Evolutionary conservation across 139 green algal species (phyloP), one percentile per base, ranked within the genome.

Genomic region (Eudorina sp.): DNA sequence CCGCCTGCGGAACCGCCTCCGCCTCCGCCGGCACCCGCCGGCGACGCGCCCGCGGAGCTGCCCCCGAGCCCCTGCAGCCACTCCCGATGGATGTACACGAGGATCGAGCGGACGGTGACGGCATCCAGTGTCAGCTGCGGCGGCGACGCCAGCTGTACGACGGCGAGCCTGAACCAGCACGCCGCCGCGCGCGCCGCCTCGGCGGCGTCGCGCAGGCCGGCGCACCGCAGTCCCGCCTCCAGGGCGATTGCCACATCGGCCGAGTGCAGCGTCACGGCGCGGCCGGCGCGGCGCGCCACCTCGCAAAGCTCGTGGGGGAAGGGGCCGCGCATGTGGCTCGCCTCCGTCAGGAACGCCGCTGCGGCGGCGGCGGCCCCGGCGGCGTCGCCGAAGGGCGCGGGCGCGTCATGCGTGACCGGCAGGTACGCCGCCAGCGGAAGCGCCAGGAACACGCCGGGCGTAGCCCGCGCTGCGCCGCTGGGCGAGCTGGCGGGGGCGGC

Each of bases 171-270:
- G 41, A 86, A 87, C 45, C 77, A 76, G 45, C 62, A 81, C 16
- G 46, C 74, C 25, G 76, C 85, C 19, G 73, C 76, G 5, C 83
- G 82, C 3, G 83, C 83, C 16, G 83, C 90, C 69, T 93, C 90
- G 25, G 45, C 7, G 3, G 76, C 53, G 55, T 93, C 90, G 0
- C 87, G 66, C 51, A 93, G 90, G 3, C 90, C 90, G 23, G 79
- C 45, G 34, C 68, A 85, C 16, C 89, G 66, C n/a, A 92, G 72
- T 18, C 89, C 79, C 23, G 62, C 85, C 79, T 93, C 90, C 66
- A 93, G 87, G 7, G 83, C 53, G 13, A 93, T 36, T 0, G 31
- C 34, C n/a, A 78, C 14, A 38, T 91, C 86, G 0, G 82, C 74
- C 3, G 51, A 9, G n/a, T 83, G 60, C 19, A 93, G 75, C 31